These are phyloP conservation scores for Setomelanomma holmii DNA, from an alignment of 2,329 filamentous ascomycete species.

Conservation along the genomic window DNA sequence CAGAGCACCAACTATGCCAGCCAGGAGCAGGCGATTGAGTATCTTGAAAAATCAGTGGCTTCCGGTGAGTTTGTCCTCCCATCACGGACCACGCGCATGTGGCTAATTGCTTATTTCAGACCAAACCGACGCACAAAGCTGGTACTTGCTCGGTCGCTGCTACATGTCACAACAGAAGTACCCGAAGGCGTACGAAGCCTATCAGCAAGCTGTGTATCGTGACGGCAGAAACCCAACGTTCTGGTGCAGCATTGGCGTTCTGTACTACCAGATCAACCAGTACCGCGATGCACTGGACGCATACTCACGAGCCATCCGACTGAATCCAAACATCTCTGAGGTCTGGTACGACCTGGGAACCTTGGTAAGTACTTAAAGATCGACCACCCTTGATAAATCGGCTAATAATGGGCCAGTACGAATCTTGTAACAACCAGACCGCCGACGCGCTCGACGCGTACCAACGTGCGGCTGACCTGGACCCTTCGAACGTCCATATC, in stretches of 20 bases:
- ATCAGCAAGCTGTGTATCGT: slow-evolving; percentile 97
- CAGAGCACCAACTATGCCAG: slow-evolving; percentile 90
- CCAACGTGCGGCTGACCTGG: slow-evolving; percentile 90
- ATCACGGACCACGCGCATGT: slow-evolving; percentile 13
- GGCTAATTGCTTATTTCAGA: slow-evolving; percentile 61
- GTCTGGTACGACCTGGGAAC: slow-evolving; percentile 99
- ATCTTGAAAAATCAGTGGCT: slow-evolving; percentile 93
- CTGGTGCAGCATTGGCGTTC: slow-evolving; percentile 98
- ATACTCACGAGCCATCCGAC: slow-evolving; percentile 92
- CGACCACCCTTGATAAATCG: neutral
- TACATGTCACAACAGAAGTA: slow-evolving; percentile 99
- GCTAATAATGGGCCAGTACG: slow-evolving; percentile 69
- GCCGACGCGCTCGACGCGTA: slow-evolving; percentile 96
- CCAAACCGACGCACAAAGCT: slow-evolving; percentile 94
- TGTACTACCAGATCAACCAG: slow-evolving; percentile 99
- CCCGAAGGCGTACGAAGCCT: slow-evolving; percentile 96
- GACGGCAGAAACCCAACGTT: slow-evolving; percentile 98
- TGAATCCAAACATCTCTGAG: slow-evolving; percentile 98
- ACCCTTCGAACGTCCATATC: slow-evolving; percentile 92
- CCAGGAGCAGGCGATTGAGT: slow-evolving; percentile 96
- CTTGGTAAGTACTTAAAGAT: slow-evolving; percentile 68
- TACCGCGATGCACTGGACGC: slow-evolving; percentile 97
- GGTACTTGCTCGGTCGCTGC: slow-evolving; percentile 96
- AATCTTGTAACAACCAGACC: slow-evolving; percentile 99
- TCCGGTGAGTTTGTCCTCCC: slow-evolving; percentile 69